A percentile compares a stretch with the other conserved stretches of the same genome.
Evolutionary conservation across 2,329 filamentous ascomycete genomes (phyloP).

Genomic region (Zasmidium angulare): DNA sequence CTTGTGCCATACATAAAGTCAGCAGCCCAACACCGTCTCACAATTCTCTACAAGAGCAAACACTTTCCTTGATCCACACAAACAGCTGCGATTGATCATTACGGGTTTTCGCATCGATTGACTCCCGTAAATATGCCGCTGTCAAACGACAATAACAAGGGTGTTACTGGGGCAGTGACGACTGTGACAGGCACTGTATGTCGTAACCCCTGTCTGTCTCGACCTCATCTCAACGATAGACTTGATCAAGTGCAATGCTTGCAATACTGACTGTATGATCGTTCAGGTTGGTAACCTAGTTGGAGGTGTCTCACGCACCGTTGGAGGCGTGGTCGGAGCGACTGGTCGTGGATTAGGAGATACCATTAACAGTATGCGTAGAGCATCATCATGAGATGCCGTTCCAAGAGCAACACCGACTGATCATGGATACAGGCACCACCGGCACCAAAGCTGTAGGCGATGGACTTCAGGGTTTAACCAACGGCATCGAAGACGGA

Average conservation of each 20-base stretch:
- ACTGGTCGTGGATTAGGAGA: conserved; percentile 46
- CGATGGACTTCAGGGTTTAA: conserved; percentile 41
- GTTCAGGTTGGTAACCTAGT: conserved; percentile 49
- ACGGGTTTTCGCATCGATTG: too few relatives aligned
- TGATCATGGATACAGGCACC: conserved; percentile 23
- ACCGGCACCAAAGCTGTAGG: conserved; percentile 47
- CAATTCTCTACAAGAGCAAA: too few relatives aligned
- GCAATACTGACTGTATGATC: too few relatives aligned
- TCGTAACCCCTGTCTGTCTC: not conserved
- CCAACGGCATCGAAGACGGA: conserved; percentile 44
- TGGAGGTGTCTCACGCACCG: conserved; percentile 53
- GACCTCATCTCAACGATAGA: too few relatives aligned
- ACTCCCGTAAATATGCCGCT: conserved; percentile 6
- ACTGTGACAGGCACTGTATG: conserved; percentile 31
- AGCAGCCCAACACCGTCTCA: not conserved
- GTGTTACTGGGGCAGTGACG: conserved; percentile 28
- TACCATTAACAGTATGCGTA: conserved; percentile 40
- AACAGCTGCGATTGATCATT: too few relatives aligned
- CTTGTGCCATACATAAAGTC: not conserved
- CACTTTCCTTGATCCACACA: too few relatives aligned
- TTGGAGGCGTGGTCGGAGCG: conserved; percentile 54
- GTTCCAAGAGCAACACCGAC: not conserved
- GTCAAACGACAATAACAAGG: conserved; percentile 22
- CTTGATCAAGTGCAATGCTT: too few relatives aligned
- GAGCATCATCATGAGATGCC: not conserved